Conservation (phyloP, 345 rosid species). For the Rhizophora apiculata region DNA sequence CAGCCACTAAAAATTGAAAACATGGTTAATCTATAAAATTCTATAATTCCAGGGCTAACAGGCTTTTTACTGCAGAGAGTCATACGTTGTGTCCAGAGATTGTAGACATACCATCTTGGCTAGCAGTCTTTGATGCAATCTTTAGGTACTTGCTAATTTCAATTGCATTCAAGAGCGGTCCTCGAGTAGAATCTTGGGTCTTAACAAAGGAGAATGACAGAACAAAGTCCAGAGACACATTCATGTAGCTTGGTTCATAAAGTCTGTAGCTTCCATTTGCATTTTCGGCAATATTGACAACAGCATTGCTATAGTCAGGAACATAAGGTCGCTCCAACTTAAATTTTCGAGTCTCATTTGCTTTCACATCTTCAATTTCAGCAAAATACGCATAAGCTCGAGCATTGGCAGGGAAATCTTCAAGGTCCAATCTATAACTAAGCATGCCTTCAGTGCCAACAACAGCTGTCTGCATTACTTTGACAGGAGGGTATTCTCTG, state of each 20-base stretch:
- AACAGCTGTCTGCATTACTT: slow-evolving; percentile 97
- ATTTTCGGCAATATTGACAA: slow-evolving; percentile 90
- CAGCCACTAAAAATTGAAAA: slow-evolving; percentile 48
- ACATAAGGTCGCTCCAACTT: slow-evolving; percentile 55
- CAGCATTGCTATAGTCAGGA: slow-evolving; percentile 84
- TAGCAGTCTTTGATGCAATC: slow-evolving; percentile 61
- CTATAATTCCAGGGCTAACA: not conserved
- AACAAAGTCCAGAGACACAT: slow-evolving; percentile 68
- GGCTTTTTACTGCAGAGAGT: not conserved
- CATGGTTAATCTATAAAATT: not conserved
- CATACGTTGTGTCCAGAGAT: not conserved
- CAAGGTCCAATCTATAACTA: slow-evolving; percentile 81
- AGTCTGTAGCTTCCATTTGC: slow-evolving; percentile 87
- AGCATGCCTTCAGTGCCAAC: slow-evolving; percentile 72
- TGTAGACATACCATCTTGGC: slow-evolving; percentile 57
- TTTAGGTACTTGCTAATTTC: slow-evolving; percentile 81
- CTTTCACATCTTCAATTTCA: slow-evolving; percentile 74
- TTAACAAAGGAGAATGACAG: slow-evolving; percentile 69
- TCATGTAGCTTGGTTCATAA: slow-evolving; percentile 98
- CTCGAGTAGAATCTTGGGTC: slow-evolving; percentile 76
- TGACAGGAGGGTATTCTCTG: slow-evolving; percentile 93
- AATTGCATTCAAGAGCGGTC: slow-evolving; percentile 85
- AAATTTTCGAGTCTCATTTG: slow-evolving; percentile 77
- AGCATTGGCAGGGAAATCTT: slow-evolving; percentile 94
- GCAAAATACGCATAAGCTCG: slow-evolving; percentile 92